Base-by-base conservation (phyloP, 192 early-diverging fungal genomes). In the Spizellomyces punctatus region DNA sequence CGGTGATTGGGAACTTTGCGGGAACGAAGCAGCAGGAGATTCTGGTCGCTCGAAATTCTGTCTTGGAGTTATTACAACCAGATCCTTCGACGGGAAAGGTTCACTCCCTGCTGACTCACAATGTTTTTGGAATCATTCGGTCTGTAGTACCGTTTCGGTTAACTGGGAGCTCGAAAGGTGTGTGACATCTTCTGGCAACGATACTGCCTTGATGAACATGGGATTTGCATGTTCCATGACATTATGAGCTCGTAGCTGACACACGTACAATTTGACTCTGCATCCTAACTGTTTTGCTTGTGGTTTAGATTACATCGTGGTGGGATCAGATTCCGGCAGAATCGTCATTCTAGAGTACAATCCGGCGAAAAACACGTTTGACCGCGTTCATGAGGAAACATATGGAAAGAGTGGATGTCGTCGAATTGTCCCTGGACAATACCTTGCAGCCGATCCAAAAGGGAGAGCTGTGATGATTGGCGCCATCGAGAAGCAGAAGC, bases 381-480 rank as follows among this genome's bases (percentile, higher is more conserved):
- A 83, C 27, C 83, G 88, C 62, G 89, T 96, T 10, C 96, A 97
- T 74, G 84, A 91, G 78, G 96, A 99, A 66, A 96, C 94, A 5
- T 98, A 88, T 79, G 98, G 96, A 27, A 96, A 96, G 68, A 90
- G 91, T 10, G 98, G 96, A 45, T 85, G 91, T 61, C 85, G 98
- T 27, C 79, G 98, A 54, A 89, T 91, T 47, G 90, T 97, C 0
- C 92, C 98, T 7, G 98, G 98, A 14, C 93, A 99, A 80, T 98
- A 96, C 62, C 86, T 99, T 44, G 96, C 96, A 5, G 78, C 89
- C 8, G 98, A 99, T 81, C 98, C 98, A 1, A 93, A 94, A 52
- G 98, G 98, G 10, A 87, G 98, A 54, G 95, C 96, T 8, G 91
- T 98, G 19, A 94, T 98, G 93, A 91, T 98, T 52, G 95, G 88